Evolutionary conservation across 1,139 yeast genomes (phyloP), one percentile per base, ranked within the genome.

Genomic region (Kodamaea suecica): DNA sequence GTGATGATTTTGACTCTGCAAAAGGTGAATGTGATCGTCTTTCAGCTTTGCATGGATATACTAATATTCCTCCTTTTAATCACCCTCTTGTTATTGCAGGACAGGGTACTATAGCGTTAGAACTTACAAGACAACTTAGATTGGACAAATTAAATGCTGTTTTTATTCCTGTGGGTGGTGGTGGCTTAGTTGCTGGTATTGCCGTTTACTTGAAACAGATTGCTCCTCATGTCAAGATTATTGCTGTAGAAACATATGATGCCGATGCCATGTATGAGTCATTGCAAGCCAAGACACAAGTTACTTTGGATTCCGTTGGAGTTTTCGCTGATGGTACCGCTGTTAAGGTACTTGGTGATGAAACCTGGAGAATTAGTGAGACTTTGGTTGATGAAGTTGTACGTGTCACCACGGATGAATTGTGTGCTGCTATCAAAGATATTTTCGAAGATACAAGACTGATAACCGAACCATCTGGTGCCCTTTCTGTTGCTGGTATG

Each of bases 271-370:
- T 92, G 66, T 72, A 80, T 51, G 83, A 79, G 48, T 84, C 95
- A n/a, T 61, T 87, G 42, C 55, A 77, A 40, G 53, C 62, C 13
- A 73, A 78, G 21, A 62, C 77, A 35, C 74, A 81, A 46, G 77
- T 76, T 10, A 57, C 68, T 2, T 70, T 94, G 40, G 63, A 70
- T 23, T 69, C 73, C 19, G 97, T 90, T 7, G 99, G 99, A n/a
- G 69, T 84, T n/a, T 92, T 92, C 62, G 98, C 98, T n/a, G 99
- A 92, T 59, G 99, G 98, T 53, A 88, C 99, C n/a, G 97, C 98
- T 4, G 99, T 92, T 29, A 85, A 82, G 52, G 61, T 83, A 9
- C 72, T 88, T 21, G 99, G 99, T 37, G 84, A 81, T 43, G 98
- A 94, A 61, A 84, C 95, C 11, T 92, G 87, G 73, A 73, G 95